Percentiles rank a stretch among this genome's conserved stretches.
These are phyloP conservation scores for Calonectria pteridis DNA, from an alignment of 2,329 filamentous ascomycete genomes.

Conservation along the genomic window DNA sequence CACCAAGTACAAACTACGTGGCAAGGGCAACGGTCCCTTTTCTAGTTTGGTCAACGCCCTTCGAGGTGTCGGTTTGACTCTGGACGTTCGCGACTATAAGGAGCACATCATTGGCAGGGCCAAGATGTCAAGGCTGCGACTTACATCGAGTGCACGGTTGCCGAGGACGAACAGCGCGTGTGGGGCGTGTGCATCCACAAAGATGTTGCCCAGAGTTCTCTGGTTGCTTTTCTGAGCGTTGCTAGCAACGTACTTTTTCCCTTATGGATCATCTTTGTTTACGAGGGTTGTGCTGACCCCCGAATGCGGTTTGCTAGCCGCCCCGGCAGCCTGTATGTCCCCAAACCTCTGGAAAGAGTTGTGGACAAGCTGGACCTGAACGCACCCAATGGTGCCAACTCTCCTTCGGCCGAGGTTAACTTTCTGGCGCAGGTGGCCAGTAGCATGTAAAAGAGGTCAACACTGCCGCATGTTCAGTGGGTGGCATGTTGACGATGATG, in stretches of 20 bases:
- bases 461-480: background rate
- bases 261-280: background rate
- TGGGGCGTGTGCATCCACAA: slow-evolving; percentile 95
- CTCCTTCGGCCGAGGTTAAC: slow-evolving; percentile 30
- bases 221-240: slow-evolving; percentile 87
- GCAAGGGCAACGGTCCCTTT: slow-evolving; percentile 89
- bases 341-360: slow-evolving; percentile 61
- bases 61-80: slow-evolving; percentile 80
- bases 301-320: slow-evolving; percentile 76
- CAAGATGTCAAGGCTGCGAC: slow-evolving; percentile 91
- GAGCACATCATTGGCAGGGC: slow-evolving; percentile 89
- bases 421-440: slow-evolving; percentile 39
- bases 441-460: slow-evolving; percentile 28
- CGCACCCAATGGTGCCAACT: slow-evolving; percentile 13
- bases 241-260: slow-evolving; percentile 80
- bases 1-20: slow-evolving; percentile 80
- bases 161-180: slow-evolving; percentile 76
- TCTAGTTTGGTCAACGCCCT: slow-evolving; percentile 89
- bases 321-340: slow-evolving; percentile 73
- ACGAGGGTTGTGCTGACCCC: slow-evolving; percentile 10
- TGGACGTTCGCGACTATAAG: slow-evolving; percentile 95
- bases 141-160: slow-evolving; percentile 88
- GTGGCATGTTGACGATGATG: background rate
- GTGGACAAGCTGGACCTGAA: slow-evolving; percentile 29
- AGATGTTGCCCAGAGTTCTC: slow-evolving; percentile 89